Evolutionary conservation across 2,329 filamentous ascomycete species (phyloP), one percentile per base, ranked within the genome.

Genomic region (Tricladium varicosporioides): DNA sequence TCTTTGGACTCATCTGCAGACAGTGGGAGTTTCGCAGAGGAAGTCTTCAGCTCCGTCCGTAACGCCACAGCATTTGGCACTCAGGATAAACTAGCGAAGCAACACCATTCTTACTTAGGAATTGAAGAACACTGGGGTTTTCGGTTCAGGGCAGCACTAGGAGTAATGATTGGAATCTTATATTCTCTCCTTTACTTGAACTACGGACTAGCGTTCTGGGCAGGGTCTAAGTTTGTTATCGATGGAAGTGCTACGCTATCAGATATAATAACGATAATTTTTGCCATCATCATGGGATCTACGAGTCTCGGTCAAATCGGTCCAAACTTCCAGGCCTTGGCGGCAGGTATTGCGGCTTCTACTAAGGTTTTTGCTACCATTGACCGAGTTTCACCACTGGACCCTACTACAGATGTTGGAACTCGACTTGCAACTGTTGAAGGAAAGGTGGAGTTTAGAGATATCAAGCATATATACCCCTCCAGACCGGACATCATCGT

Each of bases 321-420:
- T 0, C 91, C 93, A 0, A 90, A 96, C 68, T 73, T 88, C 5
- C 89, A 94, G 70, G 89, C 92, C 18, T 96, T 97, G 65, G 88
- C 86, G 2, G 89, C 85, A 11, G 89, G 86, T 45, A 75, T 93
- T 4, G 89, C 90, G 32, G 92, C 93, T 2, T 91, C 90, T 1
- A 82, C 84, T 56, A 96, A 96, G 76, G 95, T 97, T 59, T 96
- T 87, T 75, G 88, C 85, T 69, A 96, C 92, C 1, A 97, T 97
- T 64, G 92, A 96, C 72, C 87, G 93, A 53, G 67, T 75, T 1
- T 96, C 92, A 0, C 90, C 92, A 0, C 78, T 97, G 43, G 89
- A 97, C 67, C 45, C 45, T 10, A 14, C 18, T 16, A 82, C 80
- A 4, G 80, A 86, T 1, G 76, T 80, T 10, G 92, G 92, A n/a